phyloP scores from a whole-genome alignment of 2,329 filamentous ascomycete genomes.

The Aspergillus sp. region DNA sequence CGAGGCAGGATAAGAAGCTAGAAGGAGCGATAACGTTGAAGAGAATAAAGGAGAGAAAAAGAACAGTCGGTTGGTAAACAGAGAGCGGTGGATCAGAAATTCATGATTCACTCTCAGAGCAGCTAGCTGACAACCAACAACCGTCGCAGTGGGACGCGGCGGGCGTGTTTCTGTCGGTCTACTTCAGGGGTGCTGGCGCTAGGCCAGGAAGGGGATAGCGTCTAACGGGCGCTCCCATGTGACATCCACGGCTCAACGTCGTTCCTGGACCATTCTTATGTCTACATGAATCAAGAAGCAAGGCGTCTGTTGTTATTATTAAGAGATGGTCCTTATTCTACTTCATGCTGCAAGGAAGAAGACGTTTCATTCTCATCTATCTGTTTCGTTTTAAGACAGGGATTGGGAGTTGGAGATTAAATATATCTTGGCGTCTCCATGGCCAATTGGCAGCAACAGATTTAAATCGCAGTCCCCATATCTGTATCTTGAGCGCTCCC shows the following conservation, averaged over 20 bases:
- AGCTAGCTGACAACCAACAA: background rate
- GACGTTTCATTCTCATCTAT: too few relatives aligned
- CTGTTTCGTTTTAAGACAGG: too few relatives aligned
- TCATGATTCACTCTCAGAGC: background rate
- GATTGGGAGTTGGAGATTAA: too few relatives aligned
- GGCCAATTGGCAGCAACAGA: background rate
- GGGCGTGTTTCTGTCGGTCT: conserved; percentile 13
- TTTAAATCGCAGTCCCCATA: conserved; percentile 26
- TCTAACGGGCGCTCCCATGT: background rate
- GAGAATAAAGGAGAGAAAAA: too few relatives aligned
- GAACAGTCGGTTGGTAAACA: background rate
- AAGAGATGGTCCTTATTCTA: too few relatives aligned
- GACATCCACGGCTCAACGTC: conserved; percentile 3
- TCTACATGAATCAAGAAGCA: too few relatives aligned
- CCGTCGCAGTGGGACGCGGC: conserved; percentile 15
- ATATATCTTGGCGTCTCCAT: too few relatives aligned
- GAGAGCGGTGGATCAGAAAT: background rate
- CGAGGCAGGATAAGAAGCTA: too few relatives aligned
- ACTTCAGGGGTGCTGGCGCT: conserved; percentile 11
- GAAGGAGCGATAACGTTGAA: too few relatives aligned
- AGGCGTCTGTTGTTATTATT: too few relatives aligned
- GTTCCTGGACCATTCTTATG: conserved; percentile 1
- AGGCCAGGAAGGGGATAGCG: conserved; percentile 4
- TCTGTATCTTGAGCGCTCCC: conserved; percentile 7
- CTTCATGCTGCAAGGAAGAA: too few relatives aligned